Percentiles rank a stretch among this genome's conserved stretches.
Conservation (phyloP, 2,329 filamentous ascomycete genomes). For the Waltergamsia citrina region DNA sequence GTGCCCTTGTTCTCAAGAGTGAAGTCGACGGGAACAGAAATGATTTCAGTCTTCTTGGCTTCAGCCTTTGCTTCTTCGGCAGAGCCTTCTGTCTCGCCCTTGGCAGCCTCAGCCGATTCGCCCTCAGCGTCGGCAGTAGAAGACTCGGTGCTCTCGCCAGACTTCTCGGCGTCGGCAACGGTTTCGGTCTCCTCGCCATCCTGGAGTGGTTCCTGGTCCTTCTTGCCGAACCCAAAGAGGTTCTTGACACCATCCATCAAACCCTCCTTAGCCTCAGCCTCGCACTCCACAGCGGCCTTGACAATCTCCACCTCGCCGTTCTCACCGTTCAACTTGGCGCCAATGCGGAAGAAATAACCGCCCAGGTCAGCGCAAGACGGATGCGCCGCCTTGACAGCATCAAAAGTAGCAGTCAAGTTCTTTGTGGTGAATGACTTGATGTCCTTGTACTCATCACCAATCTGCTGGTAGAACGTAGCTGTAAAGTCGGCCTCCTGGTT, state of each 20-base stretch:
- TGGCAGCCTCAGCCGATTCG: conserved; percentile 37
- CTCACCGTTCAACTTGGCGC: conserved; percentile 59
- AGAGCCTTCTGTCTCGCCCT: conserved; percentile 31
- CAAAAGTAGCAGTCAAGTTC: conserved; percentile 80
- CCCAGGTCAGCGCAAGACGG: conserved; percentile 63
- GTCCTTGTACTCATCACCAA: conserved; percentile 48
- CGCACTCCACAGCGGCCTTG: conserved; percentile 74
- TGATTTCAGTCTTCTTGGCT: conserved; percentile 50
- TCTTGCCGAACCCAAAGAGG: conserved; percentile 78
- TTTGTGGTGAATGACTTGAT: conserved; percentile 62
- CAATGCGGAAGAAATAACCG: conserved; percentile 73
- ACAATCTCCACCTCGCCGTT: conserved; percentile 74
- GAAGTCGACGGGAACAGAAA: conserved; percentile 42
- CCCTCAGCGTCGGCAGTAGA: conserved; percentile 8
- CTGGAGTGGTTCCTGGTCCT: conserved; percentile 68
- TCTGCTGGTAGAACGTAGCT: conserved; percentile 69
- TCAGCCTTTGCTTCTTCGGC: conserved; percentile 35
- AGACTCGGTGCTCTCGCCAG: conserved; percentile 13
- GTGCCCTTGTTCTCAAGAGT: conserved; percentile 39
- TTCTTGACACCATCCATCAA: conserved; percentile 94
- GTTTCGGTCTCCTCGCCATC: conserved; percentile 39
- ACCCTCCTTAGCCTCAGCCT: conserved; percentile 69
- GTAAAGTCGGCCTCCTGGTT: conserved; percentile 75
- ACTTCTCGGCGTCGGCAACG: conserved; percentile 27
- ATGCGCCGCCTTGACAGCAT: conserved; percentile 67